A percentile compares a stretch with the other conserved stretches of the same genome.
Conservation (phyloP, 2,329 filamentous ascomycete genomes). For the Drechslerella coelobrocha region DNA sequence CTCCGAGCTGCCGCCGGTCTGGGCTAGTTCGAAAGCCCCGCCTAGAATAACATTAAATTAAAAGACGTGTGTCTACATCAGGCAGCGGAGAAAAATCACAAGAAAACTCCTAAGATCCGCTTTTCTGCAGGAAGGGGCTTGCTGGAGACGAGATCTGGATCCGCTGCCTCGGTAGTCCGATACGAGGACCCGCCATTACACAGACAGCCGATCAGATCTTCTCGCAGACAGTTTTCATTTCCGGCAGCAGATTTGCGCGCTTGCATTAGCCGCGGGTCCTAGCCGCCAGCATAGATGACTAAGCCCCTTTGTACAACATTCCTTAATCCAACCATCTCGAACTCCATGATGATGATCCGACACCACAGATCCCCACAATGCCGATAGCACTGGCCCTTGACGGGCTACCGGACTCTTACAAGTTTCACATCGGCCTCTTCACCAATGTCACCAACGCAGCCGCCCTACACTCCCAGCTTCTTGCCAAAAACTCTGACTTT, state of each 20-base stretch:
- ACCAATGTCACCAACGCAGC: slow-evolving; percentile 75
- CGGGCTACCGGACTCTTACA: slow-evolving; percentile 73
- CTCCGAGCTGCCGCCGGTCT: slow-evolving; percentile 24
- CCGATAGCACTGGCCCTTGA: slow-evolving; percentile 75
- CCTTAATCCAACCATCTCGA: too few relatives aligned
- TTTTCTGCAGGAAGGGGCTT: slow-evolving; percentile 34
- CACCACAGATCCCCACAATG: slow-evolving; percentile 56
- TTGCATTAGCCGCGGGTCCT: too few relatives aligned
- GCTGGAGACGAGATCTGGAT: slow-evolving; percentile 48
- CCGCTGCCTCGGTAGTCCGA: slow-evolving; percentile 39
- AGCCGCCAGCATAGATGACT: too few relatives aligned
- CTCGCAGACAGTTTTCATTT: too few relatives aligned
- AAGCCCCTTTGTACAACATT: too few relatives aligned
- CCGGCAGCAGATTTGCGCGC: too few relatives aligned
- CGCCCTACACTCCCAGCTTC: slow-evolving; percentile 80
- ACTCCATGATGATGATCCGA: too few relatives aligned
- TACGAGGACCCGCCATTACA: too few relatives aligned
- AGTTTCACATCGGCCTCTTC: slow-evolving; percentile 78
- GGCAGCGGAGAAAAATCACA: slow-evolving; percentile 5
- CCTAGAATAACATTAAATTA: not conserved
- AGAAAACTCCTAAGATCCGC: slow-evolving; percentile 29
- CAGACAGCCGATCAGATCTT: too few relatives aligned
- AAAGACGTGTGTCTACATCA: slow-evolving; percentile 12
- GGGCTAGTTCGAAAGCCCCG: slow-evolving; percentile 35
- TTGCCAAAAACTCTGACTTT: slow-evolving; percentile 82